Evolutionary conservation across 176 grass and related monocot genomes (phyloP).

Genomic region (Aegilops longissima): DNA sequence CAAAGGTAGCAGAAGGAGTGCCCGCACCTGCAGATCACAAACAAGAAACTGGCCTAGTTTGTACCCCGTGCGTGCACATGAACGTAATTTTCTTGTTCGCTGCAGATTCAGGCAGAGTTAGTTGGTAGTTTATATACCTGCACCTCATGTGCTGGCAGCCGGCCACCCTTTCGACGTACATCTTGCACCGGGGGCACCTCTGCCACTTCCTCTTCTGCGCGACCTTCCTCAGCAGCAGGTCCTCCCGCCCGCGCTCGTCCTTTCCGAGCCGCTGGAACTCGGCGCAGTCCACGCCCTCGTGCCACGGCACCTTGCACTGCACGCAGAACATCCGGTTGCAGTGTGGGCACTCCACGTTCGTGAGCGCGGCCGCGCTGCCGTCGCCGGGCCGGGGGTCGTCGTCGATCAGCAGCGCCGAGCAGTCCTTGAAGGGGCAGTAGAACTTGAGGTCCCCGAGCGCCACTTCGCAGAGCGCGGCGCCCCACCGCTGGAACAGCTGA

Average conservation of each 20-base stretch:
- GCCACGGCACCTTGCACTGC: conserved; percentile 71
- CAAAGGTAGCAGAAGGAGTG: conserved; percentile 73
- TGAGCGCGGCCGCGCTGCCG: neutral
- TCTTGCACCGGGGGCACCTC: conserved; percentile 74
- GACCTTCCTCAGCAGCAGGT: conserved; percentile 59
- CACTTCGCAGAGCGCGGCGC: conserved; percentile 38
- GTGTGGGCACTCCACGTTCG: conserved; percentile 54
- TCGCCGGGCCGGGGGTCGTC: conserved; percentile 22
- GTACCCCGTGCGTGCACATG: neutral
- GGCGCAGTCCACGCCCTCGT: conserved; percentile 41
- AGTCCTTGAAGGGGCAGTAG: conserved; percentile 74
- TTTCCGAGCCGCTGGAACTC: conserved; percentile 46
- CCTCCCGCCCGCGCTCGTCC: conserved; percentile 48
- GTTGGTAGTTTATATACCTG: conserved; percentile 40
- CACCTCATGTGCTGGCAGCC: conserved; percentile 66
- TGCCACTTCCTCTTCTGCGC: conserved; percentile 56
- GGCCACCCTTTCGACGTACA: conserved; percentile 64
- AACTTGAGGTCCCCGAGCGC: conserved; percentile 34
- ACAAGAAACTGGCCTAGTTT: neutral
- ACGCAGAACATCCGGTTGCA: conserved; percentile 64
- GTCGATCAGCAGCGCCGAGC: conserved; percentile 45
- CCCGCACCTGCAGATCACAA: conserved; percentile 45
- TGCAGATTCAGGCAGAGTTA: neutral
- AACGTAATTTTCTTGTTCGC: neutral
- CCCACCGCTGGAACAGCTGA: conserved; percentile 51